phyloP scores from a whole-genome alignment of 192 early-diverging fungal genomes.

The Dimargaris xerosporica region DNA sequence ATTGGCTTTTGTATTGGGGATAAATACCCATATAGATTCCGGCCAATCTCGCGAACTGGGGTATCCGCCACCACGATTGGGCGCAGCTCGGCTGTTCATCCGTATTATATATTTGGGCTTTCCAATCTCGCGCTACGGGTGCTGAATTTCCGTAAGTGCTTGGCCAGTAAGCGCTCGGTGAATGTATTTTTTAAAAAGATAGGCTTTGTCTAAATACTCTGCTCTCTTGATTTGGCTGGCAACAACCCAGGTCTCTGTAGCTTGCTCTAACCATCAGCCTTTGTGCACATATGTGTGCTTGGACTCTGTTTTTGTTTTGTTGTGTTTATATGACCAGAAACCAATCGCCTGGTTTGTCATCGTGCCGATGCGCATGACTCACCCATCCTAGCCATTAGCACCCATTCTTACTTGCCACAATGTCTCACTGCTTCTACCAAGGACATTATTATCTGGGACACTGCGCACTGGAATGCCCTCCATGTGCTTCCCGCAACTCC shows the following conservation, averaged over 20 bases:
- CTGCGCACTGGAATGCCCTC: background rate
- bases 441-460: slow-evolving; percentile 4
- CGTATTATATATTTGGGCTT: background rate
- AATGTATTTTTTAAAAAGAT: background rate
- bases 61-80: background rate
- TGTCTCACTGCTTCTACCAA: background rate
- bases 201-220: background rate
- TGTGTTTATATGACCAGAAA: background rate
- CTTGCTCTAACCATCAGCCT: background rate
- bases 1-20: background rate
- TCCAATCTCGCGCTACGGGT: background rate
- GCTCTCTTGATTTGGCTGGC: background rate
- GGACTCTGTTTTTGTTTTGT: too few species aligned
- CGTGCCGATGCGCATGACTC: background rate
- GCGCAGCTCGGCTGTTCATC: background rate
- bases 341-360: background rate
- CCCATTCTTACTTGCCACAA: background rate
- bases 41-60: background rate
- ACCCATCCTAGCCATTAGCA: background rate
- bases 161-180: background rate
- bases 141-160: background rate
- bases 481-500: slow-evolving; percentile 1
- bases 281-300: too few species aligned
- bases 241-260: background rate
- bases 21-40: background rate